Percentiles rank a stretch among this genome's conserved stretches.
Evolutionary conservation across 345 rosid genomes (phyloP).

Genomic region (Luvunga scandens): DNA sequence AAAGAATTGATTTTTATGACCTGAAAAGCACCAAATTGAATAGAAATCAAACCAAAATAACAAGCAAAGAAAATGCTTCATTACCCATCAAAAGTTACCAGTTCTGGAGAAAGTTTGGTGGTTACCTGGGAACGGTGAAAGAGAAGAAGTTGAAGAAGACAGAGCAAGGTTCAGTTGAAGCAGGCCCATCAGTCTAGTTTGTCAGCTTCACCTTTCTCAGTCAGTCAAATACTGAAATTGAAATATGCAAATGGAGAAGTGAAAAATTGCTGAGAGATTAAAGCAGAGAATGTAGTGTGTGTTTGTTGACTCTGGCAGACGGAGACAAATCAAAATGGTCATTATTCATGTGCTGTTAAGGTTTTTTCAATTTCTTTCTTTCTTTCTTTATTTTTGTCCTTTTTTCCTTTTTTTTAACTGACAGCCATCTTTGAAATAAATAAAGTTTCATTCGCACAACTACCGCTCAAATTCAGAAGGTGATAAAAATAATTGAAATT

Average conservation of each 20-base stretch:
- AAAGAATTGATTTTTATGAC: slow-evolving; percentile 17
- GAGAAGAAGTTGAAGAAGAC: slow-evolving; percentile 18
- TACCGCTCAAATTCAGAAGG: neutral
- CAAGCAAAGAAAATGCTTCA: neutral
- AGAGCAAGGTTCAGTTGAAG: slow-evolving; percentile 31
- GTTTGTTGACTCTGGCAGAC: neutral
- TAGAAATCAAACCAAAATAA: neutral
- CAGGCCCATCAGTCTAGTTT: slow-evolving; percentile 19
- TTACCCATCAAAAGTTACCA: neutral
- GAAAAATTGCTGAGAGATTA: neutral
- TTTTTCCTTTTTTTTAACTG: no score
- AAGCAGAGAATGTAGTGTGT: neutral
- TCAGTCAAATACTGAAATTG: neutral
- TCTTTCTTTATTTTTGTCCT: no score
- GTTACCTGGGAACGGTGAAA: neutral
- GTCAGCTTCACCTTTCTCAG: slow-evolving; percentile 9
- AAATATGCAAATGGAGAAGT: neutral
- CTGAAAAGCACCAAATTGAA: slow-evolving; percentile 27
- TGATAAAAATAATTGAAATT: neutral
- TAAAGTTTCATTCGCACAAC: neutral
- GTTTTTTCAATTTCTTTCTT: no score
- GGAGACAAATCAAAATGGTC: neutral
- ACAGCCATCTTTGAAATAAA: no score
- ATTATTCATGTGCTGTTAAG: neutral
- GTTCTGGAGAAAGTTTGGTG: slow-evolving; percentile 12